A percentile compares a stretch with the other conserved stretches of the same genome.
Conservation (phyloP, 495 filamentous ascomycete species). For the Neurospora tetraspora region DNA sequence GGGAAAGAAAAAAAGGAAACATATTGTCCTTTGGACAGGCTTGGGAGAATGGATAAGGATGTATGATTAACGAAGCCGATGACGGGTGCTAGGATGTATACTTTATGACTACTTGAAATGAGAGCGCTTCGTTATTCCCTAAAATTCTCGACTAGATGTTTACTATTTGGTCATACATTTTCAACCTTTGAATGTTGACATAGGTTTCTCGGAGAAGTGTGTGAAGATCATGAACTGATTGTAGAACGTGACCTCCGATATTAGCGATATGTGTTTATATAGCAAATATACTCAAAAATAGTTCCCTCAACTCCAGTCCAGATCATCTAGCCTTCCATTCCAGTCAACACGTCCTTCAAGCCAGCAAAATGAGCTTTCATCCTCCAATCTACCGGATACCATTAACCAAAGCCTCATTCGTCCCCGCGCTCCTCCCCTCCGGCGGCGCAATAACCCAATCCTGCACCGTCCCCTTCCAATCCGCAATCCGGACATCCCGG, state of each 20-base stretch:
- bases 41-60: not conserved
- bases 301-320: not conserved
- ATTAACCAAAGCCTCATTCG: constrained; percentile 14
- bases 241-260: not conserved
- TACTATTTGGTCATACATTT: not conserved
- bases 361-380: too few relatives aligned
- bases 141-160: not conserved
- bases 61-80: not conserved
- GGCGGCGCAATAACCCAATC: constrained; percentile 56
- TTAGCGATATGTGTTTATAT: not conserved
- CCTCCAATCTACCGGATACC: constrained; percentile 11
- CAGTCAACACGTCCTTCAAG: too few relatives aligned
- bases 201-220: not conserved
- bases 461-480: constrained; percentile 70
- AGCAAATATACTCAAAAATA: not conserved
- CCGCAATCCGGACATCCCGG: constrained; percentile 63
- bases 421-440: constrained; percentile 21
- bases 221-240: not conserved
- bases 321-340: not conserved
- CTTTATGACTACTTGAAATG: not conserved
- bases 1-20: not conserved
- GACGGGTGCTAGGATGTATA: not conserved
- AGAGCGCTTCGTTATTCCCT: not conserved
- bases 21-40: not conserved
- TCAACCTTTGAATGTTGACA: not conserved